A percentile compares a stretch with the other conserved stretches of the same genome.
phyloP scores from a whole-genome alignment of 352 stramenopile genomes.

The Globisporangium iwayamae region DNA sequence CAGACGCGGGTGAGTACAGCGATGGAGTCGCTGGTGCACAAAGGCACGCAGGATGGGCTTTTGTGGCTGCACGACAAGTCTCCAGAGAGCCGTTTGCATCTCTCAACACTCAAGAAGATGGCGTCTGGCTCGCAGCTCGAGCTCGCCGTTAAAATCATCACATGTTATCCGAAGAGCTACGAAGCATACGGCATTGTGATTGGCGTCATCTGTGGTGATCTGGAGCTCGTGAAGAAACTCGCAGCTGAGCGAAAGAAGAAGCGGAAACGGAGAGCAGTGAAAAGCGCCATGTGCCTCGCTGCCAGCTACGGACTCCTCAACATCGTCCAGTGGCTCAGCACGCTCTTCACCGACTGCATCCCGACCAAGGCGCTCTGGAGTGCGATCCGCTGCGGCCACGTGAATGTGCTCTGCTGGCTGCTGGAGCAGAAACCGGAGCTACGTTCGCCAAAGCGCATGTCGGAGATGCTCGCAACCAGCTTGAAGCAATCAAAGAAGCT shows the following conservation, averaged over 20 bases:
- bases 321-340: conserved; percentile 8
- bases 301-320: conserved; percentile 7
- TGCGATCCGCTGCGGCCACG: not conserved
- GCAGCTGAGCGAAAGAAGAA: not conserved
- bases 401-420: conserved; percentile 6
- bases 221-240: conserved; percentile 1
- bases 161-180: conserved; percentile 5
- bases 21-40: conserved; percentile 1
- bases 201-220: conserved; percentile 8
- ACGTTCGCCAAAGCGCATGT: not conserved
- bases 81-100: not conserved
- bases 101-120: conserved; percentile 11
- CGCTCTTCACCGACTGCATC: not conserved
- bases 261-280: conserved; percentile 3
- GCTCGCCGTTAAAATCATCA: not conserved
- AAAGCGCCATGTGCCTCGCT: conserved; percentile 13
- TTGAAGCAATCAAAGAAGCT: not conserved
- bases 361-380: conserved; percentile 10
- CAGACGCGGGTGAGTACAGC: not conserved
- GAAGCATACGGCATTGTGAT: not conserved
- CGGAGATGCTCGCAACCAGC: not conserved
- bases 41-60: not conserved
- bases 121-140: conserved; percentile 2
- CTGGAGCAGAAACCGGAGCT: conserved; percentile 1
- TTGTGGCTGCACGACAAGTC: conserved; percentile 15